Evolutionary conservation across 148 eudicot genomes (phyloP), one percentile per base, ranked within the genome.

Genomic region (Bassia scoparia): DNA sequence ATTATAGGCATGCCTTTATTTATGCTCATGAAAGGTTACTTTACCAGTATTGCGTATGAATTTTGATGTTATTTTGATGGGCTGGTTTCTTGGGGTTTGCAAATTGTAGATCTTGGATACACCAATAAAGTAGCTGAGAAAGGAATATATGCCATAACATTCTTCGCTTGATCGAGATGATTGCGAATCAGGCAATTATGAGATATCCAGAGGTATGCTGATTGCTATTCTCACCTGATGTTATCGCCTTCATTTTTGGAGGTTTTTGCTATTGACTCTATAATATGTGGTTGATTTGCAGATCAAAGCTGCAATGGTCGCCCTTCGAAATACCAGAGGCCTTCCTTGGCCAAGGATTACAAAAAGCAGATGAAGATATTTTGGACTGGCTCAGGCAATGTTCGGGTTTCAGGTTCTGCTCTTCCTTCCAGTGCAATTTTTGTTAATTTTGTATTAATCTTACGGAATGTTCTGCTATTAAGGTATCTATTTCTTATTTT

Each of bases 271-370:
- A 24, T 61, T 68, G 33, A 43, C 30, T 17, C 70, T 59, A 77
- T 77, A 21, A 71, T 10, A 52, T 46, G 52, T 52, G 27, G 49
- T 66, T 68, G 56, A 65, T 68, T 43, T 83, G 78, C 83, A 96
- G 99, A 92, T 96, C 80, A 94, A 90, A 87, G 96, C 97, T 65
- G 89, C 99, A 76, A 93, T 92, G 71, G 63, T 81, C 72, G 99
- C 97, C 48, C 96, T 96, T 71, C 92, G 97, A 52, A 96, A 90
- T 79, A 96, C 97, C 12, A 83, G 99, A 77, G 99, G 99, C 67
- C 99, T 96, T 75, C 99, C 97, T 68, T 96, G 99, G 99, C 96
- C 97, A 92, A 88, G 84, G 99, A 88, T 66, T 85, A 92, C 82
- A 92, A 90, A 86, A 95, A 95, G 76, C 90, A 88, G 97, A 92